Evolutionary conservation across 2,329 filamentous ascomycete species (phyloP).

Genomic region (Neopestalotiopsis rosae): DNA sequence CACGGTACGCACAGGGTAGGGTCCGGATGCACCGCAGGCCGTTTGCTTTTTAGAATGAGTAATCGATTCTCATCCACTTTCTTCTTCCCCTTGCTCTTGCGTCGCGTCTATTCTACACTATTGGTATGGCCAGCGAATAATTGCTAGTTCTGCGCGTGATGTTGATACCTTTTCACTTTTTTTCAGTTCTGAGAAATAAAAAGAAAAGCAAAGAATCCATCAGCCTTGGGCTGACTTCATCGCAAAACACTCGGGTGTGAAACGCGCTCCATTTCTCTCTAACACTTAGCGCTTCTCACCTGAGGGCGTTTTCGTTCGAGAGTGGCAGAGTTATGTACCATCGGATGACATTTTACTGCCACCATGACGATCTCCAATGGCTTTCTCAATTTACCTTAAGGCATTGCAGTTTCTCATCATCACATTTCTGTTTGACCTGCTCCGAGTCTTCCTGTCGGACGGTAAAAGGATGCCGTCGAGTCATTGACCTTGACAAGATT

Average conservation of each 20-base stretch:
- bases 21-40: not conserved
- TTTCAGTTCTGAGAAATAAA: not conserved
- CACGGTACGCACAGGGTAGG: not conserved
- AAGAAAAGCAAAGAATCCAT: not conserved
- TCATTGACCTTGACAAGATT: no score
- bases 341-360: not conserved
- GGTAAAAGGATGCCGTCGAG: no score
- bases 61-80: not conserved
- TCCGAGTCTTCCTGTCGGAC: no score
- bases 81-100: not conserved
- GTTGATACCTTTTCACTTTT: not conserved
- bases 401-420: no score
- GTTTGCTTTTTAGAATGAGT: not conserved
- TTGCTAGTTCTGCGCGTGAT: no score
- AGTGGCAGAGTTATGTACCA: not conserved
- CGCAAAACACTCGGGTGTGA: not conserved
- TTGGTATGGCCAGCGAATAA: no score
- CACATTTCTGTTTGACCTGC: no score
- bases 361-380: not conserved
- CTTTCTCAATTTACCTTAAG: no score
- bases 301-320: not conserved
- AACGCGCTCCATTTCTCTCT: constrained; percentile 5
- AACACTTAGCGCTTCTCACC: constrained; percentile 9
- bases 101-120: no score
- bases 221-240: not conserved